Conservation (phyloP, 139 green algal species). For the Ostreobium quekettii region DNA sequence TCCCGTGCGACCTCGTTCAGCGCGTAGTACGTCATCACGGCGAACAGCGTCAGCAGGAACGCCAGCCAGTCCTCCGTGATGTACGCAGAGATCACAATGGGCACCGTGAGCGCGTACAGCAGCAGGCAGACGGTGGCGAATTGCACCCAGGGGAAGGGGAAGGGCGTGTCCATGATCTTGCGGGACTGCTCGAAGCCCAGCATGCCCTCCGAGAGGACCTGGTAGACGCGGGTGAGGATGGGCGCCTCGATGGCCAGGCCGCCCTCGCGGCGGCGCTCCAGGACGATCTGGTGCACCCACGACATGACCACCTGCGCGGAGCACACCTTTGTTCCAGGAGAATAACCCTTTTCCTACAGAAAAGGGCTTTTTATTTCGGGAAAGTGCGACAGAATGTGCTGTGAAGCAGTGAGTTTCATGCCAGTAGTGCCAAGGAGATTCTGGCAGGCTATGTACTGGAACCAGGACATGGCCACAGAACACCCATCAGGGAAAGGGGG, state of each 20-base stretch:
- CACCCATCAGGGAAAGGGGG: background rate
- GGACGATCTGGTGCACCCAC: slow-evolving; percentile 27
- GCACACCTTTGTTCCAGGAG: too few species aligned
- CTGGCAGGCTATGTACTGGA: too few species aligned
- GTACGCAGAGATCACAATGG: slow-evolving; percentile 30
- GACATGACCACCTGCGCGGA: slow-evolving; percentile 22
- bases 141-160: slow-evolving; percentile 38
- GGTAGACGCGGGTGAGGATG: slow-evolving; percentile 29
- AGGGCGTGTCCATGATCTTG: slow-evolving; percentile 35
- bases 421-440: too few species aligned
- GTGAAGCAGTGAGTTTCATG: too few species aligned
- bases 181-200: slow-evolving; percentile 30
- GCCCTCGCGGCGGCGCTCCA: slow-evolving; percentile 22
- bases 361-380: too few species aligned
- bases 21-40: slow-evolving; percentile 29
- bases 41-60: slow-evolving; percentile 21
- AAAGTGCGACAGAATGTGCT: too few species aligned
- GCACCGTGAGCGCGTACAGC: slow-evolving; percentile 23
- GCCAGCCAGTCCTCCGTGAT: slow-evolving; percentile 16
- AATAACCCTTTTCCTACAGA: too few species aligned
- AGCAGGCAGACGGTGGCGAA: slow-evolving; percentile 24
- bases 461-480: too few species aligned
- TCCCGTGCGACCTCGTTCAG: slow-evolving; percentile 48
- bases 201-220: slow-evolving; percentile 37
- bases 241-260: slow-evolving; percentile 28